Evolutionary conservation across 805 yeast species (phyloP), one percentile per base, ranked within the genome.

Genomic region (Komagataella kurtzmanii): DNA sequence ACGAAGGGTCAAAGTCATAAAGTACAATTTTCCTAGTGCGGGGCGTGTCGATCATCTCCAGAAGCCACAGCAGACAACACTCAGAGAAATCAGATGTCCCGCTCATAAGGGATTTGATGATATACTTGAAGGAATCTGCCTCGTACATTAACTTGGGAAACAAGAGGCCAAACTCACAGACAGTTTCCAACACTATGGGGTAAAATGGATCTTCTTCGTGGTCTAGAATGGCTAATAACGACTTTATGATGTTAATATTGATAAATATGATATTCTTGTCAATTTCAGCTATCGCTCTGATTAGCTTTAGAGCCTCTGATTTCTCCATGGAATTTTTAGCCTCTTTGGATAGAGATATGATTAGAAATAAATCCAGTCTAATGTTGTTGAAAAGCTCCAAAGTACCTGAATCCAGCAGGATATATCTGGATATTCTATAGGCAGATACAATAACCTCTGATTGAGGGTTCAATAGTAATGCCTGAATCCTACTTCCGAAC

Each of bases 361-460:
- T 77, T 5, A 88, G 62, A 54, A 83, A 79, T 2, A 78, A 72
- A 53, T 88, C 87, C 3, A 87, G 61, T 53, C 81, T 76, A 40
- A 79, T 65, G 12, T 73, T 70, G 7, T 79, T 67, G 55, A 89
- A 66, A 2, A 73, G 64, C n/a, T 68, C 64, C 5, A 88, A 60
- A 2, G 89, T 77, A 6, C 75, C 76, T 12, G 70, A 61, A 54
- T 77, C 77, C 40, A 75, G 74, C 17, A 85, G 69, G 17, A 86
- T 69, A 56, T 84, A 76, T 17, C 97, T 69, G 19, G 88, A 74
- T 1, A 88, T 73, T 49, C 95, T 71, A 63, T 81, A 88, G 0
- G 90, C 96, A 2, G 88, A 75, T 0, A 90, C 85, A 6, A 83
- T 73, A 1, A 87, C 83, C 53, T 79, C 81, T 24, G 81, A 72